phyloP scores from a whole-genome alignment of 2,329 filamentous ascomycete species.

The Pseudonectria buxi region DNA sequence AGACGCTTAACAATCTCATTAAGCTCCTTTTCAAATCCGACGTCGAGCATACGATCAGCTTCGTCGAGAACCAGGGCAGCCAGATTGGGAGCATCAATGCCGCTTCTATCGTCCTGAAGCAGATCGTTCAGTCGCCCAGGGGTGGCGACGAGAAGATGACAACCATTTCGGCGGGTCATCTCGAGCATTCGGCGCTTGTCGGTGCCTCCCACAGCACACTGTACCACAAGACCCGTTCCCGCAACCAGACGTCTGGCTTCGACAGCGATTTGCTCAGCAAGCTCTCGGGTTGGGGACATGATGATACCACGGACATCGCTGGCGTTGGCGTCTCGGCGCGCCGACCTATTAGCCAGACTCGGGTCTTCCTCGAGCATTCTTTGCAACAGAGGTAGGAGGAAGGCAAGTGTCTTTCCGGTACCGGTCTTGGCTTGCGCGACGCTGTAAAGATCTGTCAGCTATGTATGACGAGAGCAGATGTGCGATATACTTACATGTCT shows the following conservation, averaged over 20 bases:
- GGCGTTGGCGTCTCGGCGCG: constrained; percentile 31
- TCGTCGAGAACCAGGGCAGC: constrained; percentile 93
- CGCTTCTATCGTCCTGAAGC: constrained; percentile 56
- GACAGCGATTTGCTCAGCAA: constrained; percentile 71
- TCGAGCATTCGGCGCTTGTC: constrained; percentile 63
- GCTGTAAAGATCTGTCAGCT: constrained; percentile 35
- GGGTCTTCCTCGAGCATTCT: constrained; percentile 63
- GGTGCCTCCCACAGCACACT: constrained; percentile 87
- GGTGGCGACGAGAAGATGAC: constrained; percentile 84
- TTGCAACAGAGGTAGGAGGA: constrained; percentile 80
- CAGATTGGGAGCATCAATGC: constrained; percentile 69
- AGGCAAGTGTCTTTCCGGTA: constrained; percentile 93
- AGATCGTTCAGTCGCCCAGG: constrained; percentile 84
- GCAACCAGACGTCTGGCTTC: constrained; percentile 66
- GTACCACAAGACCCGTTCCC: constrained; percentile 59
- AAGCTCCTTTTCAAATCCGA: constrained; percentile 69
- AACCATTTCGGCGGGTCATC: constrained; percentile 66
- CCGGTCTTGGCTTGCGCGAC: constrained; percentile 94
- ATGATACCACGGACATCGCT: constrained; percentile 63
- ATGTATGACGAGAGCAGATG: background rate
- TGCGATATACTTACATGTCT: constrained; percentile 64
- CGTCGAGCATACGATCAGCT: constrained; percentile 97
- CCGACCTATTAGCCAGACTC: constrained; percentile 44
- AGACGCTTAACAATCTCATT: constrained; percentile 53
- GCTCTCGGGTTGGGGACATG: constrained; percentile 72